Evolutionary conservation across 257 asterid species (phyloP), one percentile per base, ranked within the genome.

Genomic region (Rauvolfia tetraphylla): DNA sequence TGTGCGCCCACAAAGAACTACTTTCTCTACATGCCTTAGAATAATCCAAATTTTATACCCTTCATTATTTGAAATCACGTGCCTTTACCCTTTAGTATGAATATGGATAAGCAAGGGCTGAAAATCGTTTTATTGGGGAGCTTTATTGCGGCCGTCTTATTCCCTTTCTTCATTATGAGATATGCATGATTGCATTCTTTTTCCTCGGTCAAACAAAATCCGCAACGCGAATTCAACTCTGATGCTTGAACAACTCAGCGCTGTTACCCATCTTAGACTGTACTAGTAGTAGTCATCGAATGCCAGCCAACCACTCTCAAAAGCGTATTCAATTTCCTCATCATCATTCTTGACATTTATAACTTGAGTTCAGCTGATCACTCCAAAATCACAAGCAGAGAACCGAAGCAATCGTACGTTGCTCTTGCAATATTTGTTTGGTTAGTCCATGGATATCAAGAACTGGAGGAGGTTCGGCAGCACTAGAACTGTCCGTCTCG

Each of bases 401-500:
- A n/a, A n/a, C n/a, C n/a, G n/a, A n/a, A n/a, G n/a, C n/a, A n/a
- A n/a, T n/a, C n/a, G n/a, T n/a, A n/a, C n/a, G n/a, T n/a, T n/a
- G n/a, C n/a, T n/a, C n/a, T n/a, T n/a, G n/a, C n/a, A n/a, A 49
- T 49, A 49, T 2, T 49, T 49, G 54, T 13, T 49, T 15, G 10
- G 6, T 13, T 61, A 7, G 3, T 46, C 22, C 17, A 81, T 81
- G 82, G 82, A 81, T n/a, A 22, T 72, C 42, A 66, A 67, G 54
- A 78, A 58, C 31, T 81, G 77, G 78, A 61, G 72, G 17, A 69
- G 73, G 74, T 73, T 75, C 1, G 71, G 77, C 51, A 72, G 82
- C 72, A 22, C 33, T 27, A 70, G 76, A 61, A 61, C 61, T 20
- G 13, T 78, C 72, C 7, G 48, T 44, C 34, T 81, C 22, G 79